Conservation (phyloP, 208 protist genomes). For the Naegleria fowleri region DNA sequence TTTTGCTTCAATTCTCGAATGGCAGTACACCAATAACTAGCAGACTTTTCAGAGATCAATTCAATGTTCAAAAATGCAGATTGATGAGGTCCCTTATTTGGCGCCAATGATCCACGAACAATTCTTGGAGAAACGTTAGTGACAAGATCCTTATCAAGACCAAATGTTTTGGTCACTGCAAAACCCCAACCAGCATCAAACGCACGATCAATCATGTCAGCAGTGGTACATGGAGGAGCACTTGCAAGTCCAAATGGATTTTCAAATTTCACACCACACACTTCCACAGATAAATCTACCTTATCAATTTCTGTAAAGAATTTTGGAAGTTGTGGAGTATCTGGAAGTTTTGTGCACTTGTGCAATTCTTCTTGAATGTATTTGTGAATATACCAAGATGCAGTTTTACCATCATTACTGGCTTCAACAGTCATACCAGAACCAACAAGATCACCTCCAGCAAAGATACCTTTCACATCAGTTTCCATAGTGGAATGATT, state of each 20-base stretch:
- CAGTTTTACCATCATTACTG: constrained; percentile 78
- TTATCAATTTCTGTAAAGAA: constrained; percentile 68
- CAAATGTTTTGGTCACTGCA: constrained; percentile 78
- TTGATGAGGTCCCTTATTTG: constrained; percentile 53
- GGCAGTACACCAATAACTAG: constrained; percentile 64
- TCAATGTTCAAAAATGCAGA: constrained; percentile 73
- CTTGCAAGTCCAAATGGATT: constrained; percentile 80
- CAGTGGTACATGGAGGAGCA: constrained; percentile 60
- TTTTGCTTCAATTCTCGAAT: constrained; percentile 72
- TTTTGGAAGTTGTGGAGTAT: constrained; percentile 53
- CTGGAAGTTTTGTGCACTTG: constrained; percentile 44
- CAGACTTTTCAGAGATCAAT: constrained; percentile 68
- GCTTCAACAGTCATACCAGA: constrained; percentile 70
- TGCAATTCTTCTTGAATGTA: constrained; percentile 56
- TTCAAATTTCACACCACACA: constrained; percentile 69
- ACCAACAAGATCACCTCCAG: constrained; percentile 65
- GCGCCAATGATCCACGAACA: constrained; percentile 37
- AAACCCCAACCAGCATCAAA: constrained; percentile 78
- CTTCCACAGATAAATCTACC: constrained; percentile 65
- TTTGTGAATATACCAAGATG: constrained; percentile 67
- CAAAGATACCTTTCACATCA: constrained; percentile 50
- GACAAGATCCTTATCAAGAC: constrained; percentile 65
- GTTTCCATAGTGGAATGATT: constrained; percentile 43
- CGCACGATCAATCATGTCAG: constrained; percentile 45
- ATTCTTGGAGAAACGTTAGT: constrained; percentile 76